phyloP scores from a whole-genome alignment of 768 basidiomycete species.

The Mycena epipterygia region DNA sequence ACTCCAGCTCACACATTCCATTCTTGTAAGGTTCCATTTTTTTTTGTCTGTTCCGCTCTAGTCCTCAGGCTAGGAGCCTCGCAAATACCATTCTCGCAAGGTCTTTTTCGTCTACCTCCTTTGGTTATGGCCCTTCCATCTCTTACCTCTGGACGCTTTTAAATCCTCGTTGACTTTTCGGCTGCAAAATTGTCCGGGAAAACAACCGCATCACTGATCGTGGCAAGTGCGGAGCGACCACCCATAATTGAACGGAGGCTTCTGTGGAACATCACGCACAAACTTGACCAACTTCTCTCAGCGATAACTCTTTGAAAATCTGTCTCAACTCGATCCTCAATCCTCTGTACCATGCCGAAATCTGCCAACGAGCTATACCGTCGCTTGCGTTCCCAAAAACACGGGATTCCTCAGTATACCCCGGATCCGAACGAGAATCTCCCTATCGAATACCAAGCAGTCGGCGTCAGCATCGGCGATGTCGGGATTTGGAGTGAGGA shows the following conservation, averaged over 20 bases:
- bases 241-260: background rate
- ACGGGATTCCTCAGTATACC: constrained; percentile 22
- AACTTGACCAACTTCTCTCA: background rate
- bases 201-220: no score
- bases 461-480: constrained; percentile 19
- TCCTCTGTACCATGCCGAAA: background rate
- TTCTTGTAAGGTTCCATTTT: no score
- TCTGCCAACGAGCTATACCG: constrained; percentile 20
- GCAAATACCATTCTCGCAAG: no score
- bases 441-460: background rate
- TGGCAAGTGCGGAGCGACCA: background rate
- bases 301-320: background rate
- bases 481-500: constrained; percentile 17
- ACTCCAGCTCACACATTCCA: no score
- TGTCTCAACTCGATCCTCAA: background rate
- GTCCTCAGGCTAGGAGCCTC: no score
- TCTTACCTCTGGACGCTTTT: no score
- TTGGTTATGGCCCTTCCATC: no score
- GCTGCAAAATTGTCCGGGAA: no score
- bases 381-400: constrained; percentile 3
- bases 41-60: no score
- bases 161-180: no score
- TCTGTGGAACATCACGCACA: no score
- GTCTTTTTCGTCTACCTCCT: no score
- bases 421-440: constrained; percentile 26